phyloP scores from a whole-genome alignment of 805 yeast genomes.

The Starmerella tilneyi region DNA sequence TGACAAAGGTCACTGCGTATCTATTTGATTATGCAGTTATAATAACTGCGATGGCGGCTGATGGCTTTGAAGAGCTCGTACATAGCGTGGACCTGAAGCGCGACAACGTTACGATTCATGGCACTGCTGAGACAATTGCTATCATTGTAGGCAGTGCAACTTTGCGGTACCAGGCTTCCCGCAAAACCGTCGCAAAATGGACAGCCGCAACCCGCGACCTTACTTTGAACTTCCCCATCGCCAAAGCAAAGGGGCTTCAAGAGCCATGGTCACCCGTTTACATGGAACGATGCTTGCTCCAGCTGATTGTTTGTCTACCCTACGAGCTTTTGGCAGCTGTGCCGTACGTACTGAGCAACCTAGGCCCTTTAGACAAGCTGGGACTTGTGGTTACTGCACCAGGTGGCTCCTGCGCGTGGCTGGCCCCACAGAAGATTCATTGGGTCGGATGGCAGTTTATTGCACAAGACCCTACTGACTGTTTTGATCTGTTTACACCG shows the following conservation, averaged over 20 bases:
- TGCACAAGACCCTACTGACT: neutral
- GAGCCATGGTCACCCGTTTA: slow-evolving; percentile 1
- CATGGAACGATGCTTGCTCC: slow-evolving; percentile 1
- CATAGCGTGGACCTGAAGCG: slow-evolving; percentile 1
- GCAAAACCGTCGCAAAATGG: slow-evolving; percentile 6
- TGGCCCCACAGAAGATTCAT: slow-evolving; percentile 9
- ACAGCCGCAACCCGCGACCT: slow-evolving; percentile 8
- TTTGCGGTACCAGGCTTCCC: neutral
- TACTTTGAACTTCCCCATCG: slow-evolving; percentile 5
- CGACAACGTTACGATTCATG: neutral
- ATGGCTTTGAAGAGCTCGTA: slow-evolving; percentile 10
- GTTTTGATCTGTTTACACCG: slow-evolving; percentile 1
- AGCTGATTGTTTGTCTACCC: slow-evolving; percentile 14
- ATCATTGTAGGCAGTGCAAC: neutral
- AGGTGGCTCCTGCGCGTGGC: slow-evolving; percentile 7
- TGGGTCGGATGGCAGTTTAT: slow-evolving; percentile 17
- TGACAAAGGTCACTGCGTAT: neutral
- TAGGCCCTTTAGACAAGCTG: slow-evolving; percentile 16
- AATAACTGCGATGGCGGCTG: neutral
- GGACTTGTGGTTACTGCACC: slow-evolving; percentile 12
- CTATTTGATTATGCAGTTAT: slow-evolving; percentile 13
- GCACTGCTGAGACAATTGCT: neutral
- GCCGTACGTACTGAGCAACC: slow-evolving; percentile 5
- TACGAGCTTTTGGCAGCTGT: neutral
- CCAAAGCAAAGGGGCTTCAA: neutral